Evolutionary conservation across 2,329 filamentous ascomycete genomes (phyloP).

Genomic region (Diaporthe amygdali): DNA sequence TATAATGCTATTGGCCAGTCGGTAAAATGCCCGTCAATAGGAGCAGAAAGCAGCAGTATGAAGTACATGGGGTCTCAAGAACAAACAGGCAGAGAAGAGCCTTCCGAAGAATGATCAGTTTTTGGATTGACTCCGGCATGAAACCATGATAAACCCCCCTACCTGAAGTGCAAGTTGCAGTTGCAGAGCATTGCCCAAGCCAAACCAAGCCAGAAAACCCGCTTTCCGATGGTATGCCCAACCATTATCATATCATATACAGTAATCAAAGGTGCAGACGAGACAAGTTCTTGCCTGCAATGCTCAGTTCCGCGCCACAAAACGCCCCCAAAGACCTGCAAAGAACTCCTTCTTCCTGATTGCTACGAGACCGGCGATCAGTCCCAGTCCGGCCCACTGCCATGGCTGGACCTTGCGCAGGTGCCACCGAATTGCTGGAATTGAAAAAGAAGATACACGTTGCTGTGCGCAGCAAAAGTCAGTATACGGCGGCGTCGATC

Average conservation of each 20-base stretch:
- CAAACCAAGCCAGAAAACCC: constrained; percentile 3
- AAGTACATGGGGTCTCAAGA: background rate
- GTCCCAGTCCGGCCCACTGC: constrained; percentile 26
- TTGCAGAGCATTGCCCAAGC: constrained; percentile 13
- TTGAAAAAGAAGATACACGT: constrained; percentile 16
- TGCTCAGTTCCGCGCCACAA: constrained; percentile 9
- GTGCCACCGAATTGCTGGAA: constrained; percentile 21
- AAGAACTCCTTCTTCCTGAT: constrained; percentile 20
- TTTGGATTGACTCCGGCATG: background rate
- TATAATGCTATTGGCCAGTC: background rate
- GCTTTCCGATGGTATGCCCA: constrained; percentile 13
- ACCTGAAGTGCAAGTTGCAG: constrained; percentile 3
- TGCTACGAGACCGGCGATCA: constrained; percentile 16
- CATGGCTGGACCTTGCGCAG: constrained; percentile 24
- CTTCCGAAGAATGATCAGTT: background rate
- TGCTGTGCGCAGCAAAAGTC: constrained; percentile 15
- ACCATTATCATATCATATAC: constrained; percentile 12
- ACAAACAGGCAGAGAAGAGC: background rate
- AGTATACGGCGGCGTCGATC: background rate
- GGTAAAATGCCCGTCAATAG: background rate
- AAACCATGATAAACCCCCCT: background rate
- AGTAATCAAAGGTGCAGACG: background rate
- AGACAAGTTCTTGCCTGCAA: background rate
- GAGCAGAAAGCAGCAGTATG: background rate
- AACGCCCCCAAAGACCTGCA: constrained; percentile 22